phyloP scores from a whole-genome alignment of 768 basidiomycete genomes.

The Phlebiopsis flavidoalba region DNA sequence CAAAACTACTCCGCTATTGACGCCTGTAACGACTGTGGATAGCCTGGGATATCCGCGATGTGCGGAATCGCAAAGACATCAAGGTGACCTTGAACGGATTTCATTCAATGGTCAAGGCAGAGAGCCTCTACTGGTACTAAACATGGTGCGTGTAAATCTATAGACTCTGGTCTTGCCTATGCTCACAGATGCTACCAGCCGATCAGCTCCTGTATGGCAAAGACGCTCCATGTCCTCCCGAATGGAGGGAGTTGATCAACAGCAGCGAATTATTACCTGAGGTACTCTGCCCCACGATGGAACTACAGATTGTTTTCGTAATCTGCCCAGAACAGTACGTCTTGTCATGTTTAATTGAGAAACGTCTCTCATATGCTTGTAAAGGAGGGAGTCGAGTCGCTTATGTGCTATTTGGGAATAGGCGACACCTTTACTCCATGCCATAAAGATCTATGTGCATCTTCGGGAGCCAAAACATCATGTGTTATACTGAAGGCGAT shows the following conservation, averaged over 20 bases:
- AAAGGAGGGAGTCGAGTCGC: constrained; percentile 62
- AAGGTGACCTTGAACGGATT: constrained; percentile 46
- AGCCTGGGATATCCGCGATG: constrained; percentile 46
- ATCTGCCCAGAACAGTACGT: constrained; percentile 46
- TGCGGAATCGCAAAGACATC: constrained; percentile 52
- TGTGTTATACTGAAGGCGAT: constrained; percentile 71
- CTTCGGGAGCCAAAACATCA: constrained; percentile 82
- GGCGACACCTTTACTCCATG: constrained; percentile 82
- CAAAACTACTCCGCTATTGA: constrained; percentile 16
- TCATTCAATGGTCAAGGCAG: constrained; percentile 37
- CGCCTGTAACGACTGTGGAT: constrained; percentile 13
- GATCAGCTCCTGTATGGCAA: constrained; percentile 57
- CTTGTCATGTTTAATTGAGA: constrained; percentile 4
- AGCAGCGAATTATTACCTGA: constrained; percentile 43
- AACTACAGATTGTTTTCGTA: constrained; percentile 50
- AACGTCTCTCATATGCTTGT: not conserved
- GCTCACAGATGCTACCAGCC: not conserved
- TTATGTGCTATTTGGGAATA: constrained; percentile 83
- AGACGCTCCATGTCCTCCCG: constrained; percentile 62
- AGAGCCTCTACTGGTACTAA: not conserved
- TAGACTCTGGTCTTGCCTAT: not conserved
- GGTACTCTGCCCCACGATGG: constrained; percentile 47
- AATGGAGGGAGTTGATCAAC: constrained; percentile 63
- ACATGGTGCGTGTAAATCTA: constrained; percentile 7
- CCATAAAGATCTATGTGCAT: constrained; percentile 82